Conservation (phyloP, 768 basidiomycete species). For the Boletellus ananiceps region DNA sequence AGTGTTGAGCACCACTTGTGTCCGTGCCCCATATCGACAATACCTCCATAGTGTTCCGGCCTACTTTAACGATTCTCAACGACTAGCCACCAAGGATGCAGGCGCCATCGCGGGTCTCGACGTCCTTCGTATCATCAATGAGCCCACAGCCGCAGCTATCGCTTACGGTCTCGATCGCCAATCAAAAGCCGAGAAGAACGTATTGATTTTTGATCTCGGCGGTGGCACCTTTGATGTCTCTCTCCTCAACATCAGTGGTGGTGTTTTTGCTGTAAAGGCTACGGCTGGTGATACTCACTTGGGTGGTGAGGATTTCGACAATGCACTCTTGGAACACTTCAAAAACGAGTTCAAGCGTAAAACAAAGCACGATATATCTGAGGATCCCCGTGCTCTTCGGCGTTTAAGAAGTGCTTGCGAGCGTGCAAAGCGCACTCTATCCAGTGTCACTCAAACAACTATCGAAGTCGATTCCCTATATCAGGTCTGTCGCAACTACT, state of each 20-base stretch:
- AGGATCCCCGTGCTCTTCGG: slow-evolving; percentile 93
- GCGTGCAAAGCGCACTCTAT: slow-evolving; percentile 98
- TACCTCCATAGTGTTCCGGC: slow-evolving; percentile 71
- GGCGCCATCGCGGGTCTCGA: slow-evolving; percentile 97
- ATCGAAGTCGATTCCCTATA: slow-evolving; percentile 98
- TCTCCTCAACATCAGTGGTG: slow-evolving; percentile 93
- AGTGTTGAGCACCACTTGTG: slow-evolving; percentile 29
- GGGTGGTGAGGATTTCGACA: slow-evolving; percentile 99
- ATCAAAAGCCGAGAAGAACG: slow-evolving; percentile 92
- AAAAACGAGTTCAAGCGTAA: slow-evolving; percentile 99
- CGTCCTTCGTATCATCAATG: slow-evolving; percentile 99
- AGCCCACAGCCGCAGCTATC: slow-evolving; percentile 98
- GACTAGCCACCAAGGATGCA: slow-evolving; percentile 98
- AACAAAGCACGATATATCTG: slow-evolving; percentile 94
- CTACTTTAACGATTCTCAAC: slow-evolving; percentile 99
- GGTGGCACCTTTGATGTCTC: slow-evolving; percentile 99
- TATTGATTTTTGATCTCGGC: slow-evolving; percentile 98
- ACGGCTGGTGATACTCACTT: slow-evolving; percentile 99
- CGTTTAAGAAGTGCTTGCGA: slow-evolving; percentile 97
- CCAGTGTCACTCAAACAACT: slow-evolving; percentile 97
- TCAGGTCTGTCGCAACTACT: slow-evolving; percentile 51
- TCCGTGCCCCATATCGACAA: background rate
- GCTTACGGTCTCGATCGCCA: slow-evolving; percentile 98
- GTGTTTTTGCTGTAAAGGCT: slow-evolving; percentile 98
- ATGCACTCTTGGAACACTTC: slow-evolving; percentile 96